These are phyloP conservation scores for Sordariomycetes sp. DNA, from an alignment of 2,329 filamentous ascomycete genomes.

Conservation along the genomic window DNA sequence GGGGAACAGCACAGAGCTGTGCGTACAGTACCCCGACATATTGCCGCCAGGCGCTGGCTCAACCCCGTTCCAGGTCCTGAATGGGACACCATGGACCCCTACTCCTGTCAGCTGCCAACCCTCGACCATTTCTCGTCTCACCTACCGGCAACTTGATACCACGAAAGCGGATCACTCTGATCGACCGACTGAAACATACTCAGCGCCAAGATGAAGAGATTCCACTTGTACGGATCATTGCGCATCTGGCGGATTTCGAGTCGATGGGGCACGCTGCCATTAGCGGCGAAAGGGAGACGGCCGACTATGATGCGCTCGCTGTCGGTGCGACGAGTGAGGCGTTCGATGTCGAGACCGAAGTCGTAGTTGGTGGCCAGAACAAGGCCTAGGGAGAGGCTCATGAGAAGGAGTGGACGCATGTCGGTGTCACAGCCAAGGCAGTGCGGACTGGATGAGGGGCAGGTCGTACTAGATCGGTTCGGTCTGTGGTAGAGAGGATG, in stretches of 20 bases:
- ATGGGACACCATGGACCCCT: slow-evolving; percentile 77
- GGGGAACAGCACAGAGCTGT: slow-evolving; percentile 66
- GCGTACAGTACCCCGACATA: slow-evolving; percentile 64
- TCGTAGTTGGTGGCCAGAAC: too few relatives aligned
- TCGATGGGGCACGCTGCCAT: slow-evolving; percentile 37
- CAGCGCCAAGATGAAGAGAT: slow-evolving; percentile 67
- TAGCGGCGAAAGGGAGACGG: slow-evolving; percentile 26
- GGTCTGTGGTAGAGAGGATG: too few relatives aligned
- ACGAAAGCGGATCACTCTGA: slow-evolving; percentile 57
- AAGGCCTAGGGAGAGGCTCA: too few relatives aligned
- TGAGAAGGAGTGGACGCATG: too few relatives aligned
- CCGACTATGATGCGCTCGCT: slow-evolving; percentile 29
- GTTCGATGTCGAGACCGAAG: slow-evolving; percentile 37
- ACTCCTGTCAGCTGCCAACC: slow-evolving; percentile 2
- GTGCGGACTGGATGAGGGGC: too few relatives aligned
- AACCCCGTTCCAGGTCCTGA: slow-evolving; percentile 43
- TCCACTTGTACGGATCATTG: slow-evolving; percentile 58
- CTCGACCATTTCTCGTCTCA: too few relatives aligned
- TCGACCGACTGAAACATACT: slow-evolving; percentile 60
- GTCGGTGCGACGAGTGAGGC: slow-evolving; percentile 30
- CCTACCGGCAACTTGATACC: slow-evolving; percentile 69
- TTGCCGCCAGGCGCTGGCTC: slow-evolving; percentile 38
- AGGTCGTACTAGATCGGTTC: too few relatives aligned
- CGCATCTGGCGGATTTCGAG: slow-evolving; percentile 61
- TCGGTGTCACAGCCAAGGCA: too few relatives aligned